Evolutionary conservation across 2,329 filamentous ascomycete species (phyloP).

Genomic region (Colletotrichum sp.): DNA sequence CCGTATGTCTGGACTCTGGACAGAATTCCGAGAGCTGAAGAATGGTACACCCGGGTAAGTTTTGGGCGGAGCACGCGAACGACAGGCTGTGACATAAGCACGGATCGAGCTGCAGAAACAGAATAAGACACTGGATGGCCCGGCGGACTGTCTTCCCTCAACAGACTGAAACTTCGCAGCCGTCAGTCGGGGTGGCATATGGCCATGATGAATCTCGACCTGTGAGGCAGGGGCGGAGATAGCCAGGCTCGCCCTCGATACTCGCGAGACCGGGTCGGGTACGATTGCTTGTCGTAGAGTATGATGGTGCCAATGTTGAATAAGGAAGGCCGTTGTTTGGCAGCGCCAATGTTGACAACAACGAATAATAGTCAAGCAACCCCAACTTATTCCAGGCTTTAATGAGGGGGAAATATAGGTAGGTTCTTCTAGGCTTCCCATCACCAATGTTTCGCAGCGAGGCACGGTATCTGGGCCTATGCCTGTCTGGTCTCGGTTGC

Average conservation of each 20-base stretch:
- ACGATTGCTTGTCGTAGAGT: not conserved
- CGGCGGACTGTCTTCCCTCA: not conserved
- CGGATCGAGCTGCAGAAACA: not conserved
- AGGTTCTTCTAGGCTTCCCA: constrained; percentile 9
- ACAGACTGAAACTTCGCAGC: constrained; percentile 13
- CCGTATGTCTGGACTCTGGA: not conserved
- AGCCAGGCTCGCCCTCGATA: not conserved
- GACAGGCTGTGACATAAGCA: not conserved
- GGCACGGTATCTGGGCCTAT: constrained; percentile 11
- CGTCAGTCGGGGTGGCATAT: constrained; percentile 2
- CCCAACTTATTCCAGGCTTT: not conserved
- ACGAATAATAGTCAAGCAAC: not conserved
- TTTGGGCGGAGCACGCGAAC: not conserved
- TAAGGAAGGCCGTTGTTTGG: not conserved
- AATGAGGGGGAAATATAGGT: constrained; percentile 15
- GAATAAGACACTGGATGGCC: not conserved
- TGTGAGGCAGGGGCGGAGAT: not conserved
- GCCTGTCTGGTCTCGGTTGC: constrained; percentile 17
- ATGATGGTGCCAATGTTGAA: not conserved
- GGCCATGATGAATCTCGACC: not conserved
- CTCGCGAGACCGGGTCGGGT: not conserved
- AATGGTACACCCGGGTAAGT: not conserved
- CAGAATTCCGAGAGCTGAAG: not conserved
- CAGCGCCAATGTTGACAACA: not conserved
- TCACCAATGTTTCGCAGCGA: constrained; percentile 15